Evolutionary conservation across 2,329 filamentous ascomycete genomes (phyloP).

Genomic region (Rugonectria rugulosa): DNA sequence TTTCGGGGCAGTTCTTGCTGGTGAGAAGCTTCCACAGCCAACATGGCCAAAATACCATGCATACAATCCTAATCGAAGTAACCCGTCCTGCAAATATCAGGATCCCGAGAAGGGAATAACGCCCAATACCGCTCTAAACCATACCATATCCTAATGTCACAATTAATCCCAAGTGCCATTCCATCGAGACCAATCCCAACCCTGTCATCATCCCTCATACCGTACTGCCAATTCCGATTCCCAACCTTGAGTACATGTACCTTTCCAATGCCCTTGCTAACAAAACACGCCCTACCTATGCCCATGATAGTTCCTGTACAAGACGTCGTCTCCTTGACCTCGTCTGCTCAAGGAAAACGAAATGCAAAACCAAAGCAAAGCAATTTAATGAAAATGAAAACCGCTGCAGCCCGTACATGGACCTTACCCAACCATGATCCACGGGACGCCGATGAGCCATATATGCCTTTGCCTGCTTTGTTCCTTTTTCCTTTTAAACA

Average conservation of each 20-base stretch:
- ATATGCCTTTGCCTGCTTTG: constrained; percentile 23
- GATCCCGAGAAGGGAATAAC: not conserved
- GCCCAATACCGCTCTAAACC: constrained; percentile 22
- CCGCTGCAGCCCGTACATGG: constrained; percentile 5
- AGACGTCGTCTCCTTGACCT: constrained; percentile 9
- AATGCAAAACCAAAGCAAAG: not conserved
- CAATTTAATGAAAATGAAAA: constrained; percentile 8
- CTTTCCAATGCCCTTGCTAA: constrained; percentile 21
- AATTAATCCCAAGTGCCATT: constrained; percentile 23
- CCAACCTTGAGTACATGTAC: constrained; percentile 4
- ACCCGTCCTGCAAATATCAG: constrained; percentile 15
- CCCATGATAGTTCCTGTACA: constrained; percentile 25
- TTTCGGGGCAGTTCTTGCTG: no score
- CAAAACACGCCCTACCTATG: constrained; percentile 28
- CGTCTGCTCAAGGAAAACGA: not conserved
- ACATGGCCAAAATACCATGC: constrained; percentile 5
- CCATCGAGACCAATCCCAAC: not conserved
- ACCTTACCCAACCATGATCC: constrained; percentile 18
- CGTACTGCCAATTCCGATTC: no score
- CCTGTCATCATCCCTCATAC: no score
- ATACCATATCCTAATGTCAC: constrained; percentile 15
- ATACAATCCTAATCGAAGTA: not conserved
- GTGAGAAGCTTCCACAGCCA: no score
- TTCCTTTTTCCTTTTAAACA: constrained; percentile 27
- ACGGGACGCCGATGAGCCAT: constrained; percentile 33